phyloP scores from a whole-genome alignment of 371 early-diverging fungal genomes.

The Actinomortierella ambigua region DNA sequence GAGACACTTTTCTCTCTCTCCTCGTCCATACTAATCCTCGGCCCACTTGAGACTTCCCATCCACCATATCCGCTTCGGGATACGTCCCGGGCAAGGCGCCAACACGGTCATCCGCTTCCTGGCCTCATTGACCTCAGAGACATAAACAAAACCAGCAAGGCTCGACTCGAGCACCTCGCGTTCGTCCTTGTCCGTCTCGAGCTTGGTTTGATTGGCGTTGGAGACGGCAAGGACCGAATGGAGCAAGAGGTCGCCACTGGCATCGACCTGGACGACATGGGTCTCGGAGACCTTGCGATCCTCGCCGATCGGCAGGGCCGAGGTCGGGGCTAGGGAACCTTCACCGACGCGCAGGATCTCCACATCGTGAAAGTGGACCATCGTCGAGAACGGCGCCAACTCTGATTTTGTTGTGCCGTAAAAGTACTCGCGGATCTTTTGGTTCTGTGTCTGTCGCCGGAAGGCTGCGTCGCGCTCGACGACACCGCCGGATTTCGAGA shows the following conservation, averaged over 20 bases:
- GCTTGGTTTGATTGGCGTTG: slow-evolving; percentile 47
- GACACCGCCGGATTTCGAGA: slow-evolving; percentile 94
- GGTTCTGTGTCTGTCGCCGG: slow-evolving; percentile 70
- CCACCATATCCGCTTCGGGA: slow-evolving; percentile 83
- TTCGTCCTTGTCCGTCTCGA: slow-evolving; percentile 56
- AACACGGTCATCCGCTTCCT: slow-evolving; percentile 82
- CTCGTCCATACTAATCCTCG: slow-evolving; percentile 49
- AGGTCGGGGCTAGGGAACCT: slow-evolving; percentile 84
- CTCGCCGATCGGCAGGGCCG: slow-evolving; percentile 91
- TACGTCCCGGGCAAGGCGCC: slow-evolving; percentile 86
- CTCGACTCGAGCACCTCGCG: slow-evolving; percentile 69
- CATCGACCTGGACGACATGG: slow-evolving; percentile 80
- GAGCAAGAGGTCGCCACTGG: slow-evolving; percentile 75
- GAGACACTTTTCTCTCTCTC: too few relatives aligned
- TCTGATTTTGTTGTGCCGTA: slow-evolving; percentile 82
- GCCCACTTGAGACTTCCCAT: slow-evolving; percentile 91
- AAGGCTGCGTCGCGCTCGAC: slow-evolving; percentile 82
- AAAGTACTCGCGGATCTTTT: slow-evolving; percentile 90
- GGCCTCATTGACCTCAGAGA: slow-evolving; percentile 84
- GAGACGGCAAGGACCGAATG: slow-evolving; percentile 89
- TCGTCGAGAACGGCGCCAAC: slow-evolving; percentile 83
- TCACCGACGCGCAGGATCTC: slow-evolving; percentile 85
- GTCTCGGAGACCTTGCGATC: slow-evolving; percentile 81
- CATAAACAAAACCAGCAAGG: slow-evolving; percentile 87
- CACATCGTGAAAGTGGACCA: slow-evolving; percentile 79